A percentile compares a stretch with the other conserved stretches of the same genome.
These are phyloP conservation scores for Stygiomarasmius scandens DNA, from an alignment of 1,284 basidiomycete species.

Conservation along the genomic window DNA sequence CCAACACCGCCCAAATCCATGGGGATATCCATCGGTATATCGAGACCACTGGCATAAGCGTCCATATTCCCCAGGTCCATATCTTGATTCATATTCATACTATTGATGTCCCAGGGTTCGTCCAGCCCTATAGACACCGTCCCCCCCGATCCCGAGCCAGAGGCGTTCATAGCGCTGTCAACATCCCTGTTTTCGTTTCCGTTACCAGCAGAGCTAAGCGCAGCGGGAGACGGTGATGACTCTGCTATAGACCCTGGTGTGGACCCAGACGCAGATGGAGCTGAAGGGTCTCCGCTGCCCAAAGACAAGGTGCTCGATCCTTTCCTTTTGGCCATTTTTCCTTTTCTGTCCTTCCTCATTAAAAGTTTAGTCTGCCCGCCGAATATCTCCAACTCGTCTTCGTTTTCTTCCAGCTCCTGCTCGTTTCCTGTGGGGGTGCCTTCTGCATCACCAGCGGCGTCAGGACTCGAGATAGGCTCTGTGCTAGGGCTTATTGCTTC, in stretches of 20 bases:
- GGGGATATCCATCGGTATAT: constrained; percentile 4
- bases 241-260: too few relatives aligned
- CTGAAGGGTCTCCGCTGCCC: too few relatives aligned
- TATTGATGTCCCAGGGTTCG: too few relatives aligned
- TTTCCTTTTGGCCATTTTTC: constrained; percentile 21
- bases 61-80: background rate
- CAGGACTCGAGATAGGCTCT: too few relatives aligned
- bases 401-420: constrained; percentile 29
- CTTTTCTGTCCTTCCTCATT: constrained; percentile 7
- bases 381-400: constrained; percentile 58
- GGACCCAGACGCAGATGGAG: too few relatives aligned
- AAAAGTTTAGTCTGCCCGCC: constrained; percentile 49
- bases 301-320: background rate
- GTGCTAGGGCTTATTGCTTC: constrained; percentile 17
- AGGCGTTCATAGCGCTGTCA: too few relatives aligned
- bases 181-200: too few relatives aligned
- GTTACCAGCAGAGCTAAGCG: background rate
- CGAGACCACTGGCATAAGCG: background rate
- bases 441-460: constrained; percentile 1
- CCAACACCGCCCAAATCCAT: background rate
- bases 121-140: too few relatives aligned
- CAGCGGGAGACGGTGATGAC: too few relatives aligned
- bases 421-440: background rate
- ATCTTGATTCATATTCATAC: constrained; percentile 1
- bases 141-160: too few relatives aligned